Conservation (phyloP, 225 moss, liverwort and hornwort genomes). For the Lunularia cruciata region DNA sequence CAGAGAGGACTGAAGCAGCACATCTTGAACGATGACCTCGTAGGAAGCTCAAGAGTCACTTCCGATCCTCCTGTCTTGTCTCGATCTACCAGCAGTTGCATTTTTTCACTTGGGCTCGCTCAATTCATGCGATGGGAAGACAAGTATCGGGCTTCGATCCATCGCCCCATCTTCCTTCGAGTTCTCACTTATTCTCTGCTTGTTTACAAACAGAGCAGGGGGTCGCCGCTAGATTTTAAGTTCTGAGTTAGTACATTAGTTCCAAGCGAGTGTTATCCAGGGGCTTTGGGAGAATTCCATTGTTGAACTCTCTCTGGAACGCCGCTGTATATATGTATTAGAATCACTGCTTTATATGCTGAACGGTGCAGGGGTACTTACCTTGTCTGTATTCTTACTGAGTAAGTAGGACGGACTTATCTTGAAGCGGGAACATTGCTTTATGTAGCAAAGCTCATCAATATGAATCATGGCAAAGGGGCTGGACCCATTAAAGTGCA, state of each 20-base stretch:
- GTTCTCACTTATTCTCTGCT: background rate
- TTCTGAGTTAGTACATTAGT: background rate
- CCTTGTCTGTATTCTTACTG: background rate
- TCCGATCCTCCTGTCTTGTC: background rate
- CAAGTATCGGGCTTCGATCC: background rate
- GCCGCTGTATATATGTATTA: background rate
- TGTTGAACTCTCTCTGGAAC: conserved; percentile 2
- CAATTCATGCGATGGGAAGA: conserved; percentile 6
- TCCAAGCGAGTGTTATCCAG: conserved; percentile 4
- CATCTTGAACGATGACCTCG: background rate
- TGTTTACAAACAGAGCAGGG: background rate
- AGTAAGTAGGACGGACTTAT: background rate
- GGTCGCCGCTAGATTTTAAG: background rate
- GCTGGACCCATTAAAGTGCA: conserved; percentile 45
- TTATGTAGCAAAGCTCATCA: conserved; percentile 24
- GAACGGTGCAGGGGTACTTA: background rate
- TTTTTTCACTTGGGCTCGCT: background rate
- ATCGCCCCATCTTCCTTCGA: background rate
- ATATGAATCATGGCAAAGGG: conserved; percentile 40
- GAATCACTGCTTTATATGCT: background rate
- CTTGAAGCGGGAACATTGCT: background rate
- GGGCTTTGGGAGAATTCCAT: background rate
- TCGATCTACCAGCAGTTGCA: background rate
- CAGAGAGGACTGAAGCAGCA: background rate
- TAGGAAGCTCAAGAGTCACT: conserved; percentile 1